Percentiles rank a stretch among this genome's conserved stretches.
These are phyloP conservation scores for Cajanus cajan DNA, from an alignment of 306 rosid genomes.

Conservation along the genomic window DNA sequence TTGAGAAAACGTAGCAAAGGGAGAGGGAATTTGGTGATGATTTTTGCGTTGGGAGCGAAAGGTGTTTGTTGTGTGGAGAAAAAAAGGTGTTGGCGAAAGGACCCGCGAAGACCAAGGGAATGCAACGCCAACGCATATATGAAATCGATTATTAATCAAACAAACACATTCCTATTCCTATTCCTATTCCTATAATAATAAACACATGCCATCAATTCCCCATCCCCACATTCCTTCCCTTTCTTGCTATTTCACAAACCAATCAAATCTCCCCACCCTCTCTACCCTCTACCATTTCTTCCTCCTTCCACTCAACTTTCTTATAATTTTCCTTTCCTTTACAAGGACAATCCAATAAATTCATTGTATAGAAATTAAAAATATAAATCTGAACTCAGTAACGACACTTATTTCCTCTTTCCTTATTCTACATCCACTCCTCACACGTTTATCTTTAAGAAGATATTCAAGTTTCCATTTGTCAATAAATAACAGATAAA, in stretches of 20 bases:
- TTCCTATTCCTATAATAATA: neutral
- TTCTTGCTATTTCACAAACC: neutral
- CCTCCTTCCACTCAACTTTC: no score
- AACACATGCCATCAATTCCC: conserved; percentile 17
- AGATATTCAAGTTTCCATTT: neutral
- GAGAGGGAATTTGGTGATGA: conserved; percentile 34
- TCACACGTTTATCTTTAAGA: neutral
- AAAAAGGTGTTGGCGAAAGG: conserved; percentile 64
- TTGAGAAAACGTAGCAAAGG: conserved; percentile 7
- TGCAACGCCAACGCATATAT: neutral
- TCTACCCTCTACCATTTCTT: no score
- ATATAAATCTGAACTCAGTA: neutral
- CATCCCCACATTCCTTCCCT: neutral
- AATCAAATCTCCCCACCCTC: neutral
- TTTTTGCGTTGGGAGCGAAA: neutral
- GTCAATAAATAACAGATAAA: no score
- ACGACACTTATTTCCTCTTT: conserved; percentile 9
- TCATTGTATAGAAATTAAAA: no score
- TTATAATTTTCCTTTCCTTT: no score
- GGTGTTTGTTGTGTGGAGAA: conserved; percentile 51
- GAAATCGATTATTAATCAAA: neutral
- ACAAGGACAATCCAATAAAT: no score
- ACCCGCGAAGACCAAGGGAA: conserved; percentile 58
- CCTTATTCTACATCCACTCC: neutral
- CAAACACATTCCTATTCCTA: neutral